Base-by-base conservation (phyloP, 164 flowering plant species). In the Tetrastigma voinierianum region DNA sequence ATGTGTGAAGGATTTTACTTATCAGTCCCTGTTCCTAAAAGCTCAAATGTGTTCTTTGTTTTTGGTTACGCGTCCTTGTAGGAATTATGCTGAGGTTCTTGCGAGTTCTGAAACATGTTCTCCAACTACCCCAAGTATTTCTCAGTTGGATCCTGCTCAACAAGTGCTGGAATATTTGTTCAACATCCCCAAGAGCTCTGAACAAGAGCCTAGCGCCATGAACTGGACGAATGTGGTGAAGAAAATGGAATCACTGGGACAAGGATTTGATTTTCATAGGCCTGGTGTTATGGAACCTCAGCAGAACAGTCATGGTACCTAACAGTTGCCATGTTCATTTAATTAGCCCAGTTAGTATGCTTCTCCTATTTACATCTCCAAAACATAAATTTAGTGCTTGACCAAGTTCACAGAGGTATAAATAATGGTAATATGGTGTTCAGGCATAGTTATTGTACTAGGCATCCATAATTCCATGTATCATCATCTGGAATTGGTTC, bases 141-240 rank as follows among this genome's bases (percentile, higher is more conserved):
- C 52, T 10, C 69, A 77, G 67, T 60, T 68, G 17, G 78, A 79
- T 77, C 87, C 86, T 46, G 81, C 94, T 44, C 90, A 84, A 65
- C 70, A 72, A 67, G 86, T 94, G n/a, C 77, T 94, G 82, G 88
- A 88, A 64, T 88, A 90, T 59, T 78, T 94, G 73, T 94, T 88
- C 70, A 88, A 78, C 64, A 67, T 90, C 13, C 78, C 90, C 25
- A 76, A 77, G 73, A 83, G 81, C 62, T 74, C 91, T 67, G 83
- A 86, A 73, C 81, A 70, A 52, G 87, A 86, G 59, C 90, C 90
- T 40, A 69, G 56, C 63, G 76, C 80, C 52, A 91, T 90, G 98
- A 82, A 87, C 70, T 94, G 97, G 96, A 90, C 80, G 75, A 82
- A 81, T 68, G 84, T 88, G 14, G 95, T 76, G 18, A 87, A 80